Evolutionary conservation across 1,284 basidiomycete species (phyloP).

Genomic region (Caloboletus inedulis): DNA sequence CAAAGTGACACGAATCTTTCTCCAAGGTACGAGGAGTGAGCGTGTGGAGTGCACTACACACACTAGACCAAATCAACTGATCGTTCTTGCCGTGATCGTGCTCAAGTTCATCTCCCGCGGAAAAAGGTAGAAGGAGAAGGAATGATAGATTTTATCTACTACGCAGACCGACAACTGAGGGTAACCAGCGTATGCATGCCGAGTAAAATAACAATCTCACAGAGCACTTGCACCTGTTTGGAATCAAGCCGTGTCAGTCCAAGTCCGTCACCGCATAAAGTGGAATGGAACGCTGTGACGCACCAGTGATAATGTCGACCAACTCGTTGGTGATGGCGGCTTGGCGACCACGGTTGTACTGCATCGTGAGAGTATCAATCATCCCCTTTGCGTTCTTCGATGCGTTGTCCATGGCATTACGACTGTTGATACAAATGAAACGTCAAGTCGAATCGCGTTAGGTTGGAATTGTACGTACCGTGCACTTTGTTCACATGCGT

Average conservation of each 20-base stretch:
- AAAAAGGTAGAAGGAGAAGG: conserved; percentile 4
- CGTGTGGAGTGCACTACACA: neutral
- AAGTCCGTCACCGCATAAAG: neutral
- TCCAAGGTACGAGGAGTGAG: neutral
- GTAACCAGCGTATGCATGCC: conserved; percentile 15
- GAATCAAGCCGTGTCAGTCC: neutral
- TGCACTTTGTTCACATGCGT: conserved; percentile 92
- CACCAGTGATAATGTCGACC: conserved; percentile 92
- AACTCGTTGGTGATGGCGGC: conserved; percentile 96
- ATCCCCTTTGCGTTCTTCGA: conserved; percentile 97
- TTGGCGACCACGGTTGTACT: conserved; percentile 99
- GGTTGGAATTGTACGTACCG: conserved; percentile 47
- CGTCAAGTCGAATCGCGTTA: conserved; percentile 10
- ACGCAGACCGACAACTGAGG: conserved; percentile 3
- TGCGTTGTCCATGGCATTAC: conserved; percentile 99
- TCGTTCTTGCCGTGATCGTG: neutral
- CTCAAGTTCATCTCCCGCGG: conserved; percentile 2
- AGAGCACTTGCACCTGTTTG: conserved; percentile 43
- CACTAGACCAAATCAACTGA: neutral
- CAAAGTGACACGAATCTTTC: neutral
- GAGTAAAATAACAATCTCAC: conserved; percentile 26
- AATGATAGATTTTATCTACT: conserved; percentile 30
- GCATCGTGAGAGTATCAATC: conserved; percentile 83
- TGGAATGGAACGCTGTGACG: neutral
- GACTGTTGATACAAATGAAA: conserved; percentile 42